Evolutionary conservation across 1,284 basidiomycete genomes (phyloP), one percentile per base, ranked within the genome.

Genomic region (Chalciporus sp.): DNA sequence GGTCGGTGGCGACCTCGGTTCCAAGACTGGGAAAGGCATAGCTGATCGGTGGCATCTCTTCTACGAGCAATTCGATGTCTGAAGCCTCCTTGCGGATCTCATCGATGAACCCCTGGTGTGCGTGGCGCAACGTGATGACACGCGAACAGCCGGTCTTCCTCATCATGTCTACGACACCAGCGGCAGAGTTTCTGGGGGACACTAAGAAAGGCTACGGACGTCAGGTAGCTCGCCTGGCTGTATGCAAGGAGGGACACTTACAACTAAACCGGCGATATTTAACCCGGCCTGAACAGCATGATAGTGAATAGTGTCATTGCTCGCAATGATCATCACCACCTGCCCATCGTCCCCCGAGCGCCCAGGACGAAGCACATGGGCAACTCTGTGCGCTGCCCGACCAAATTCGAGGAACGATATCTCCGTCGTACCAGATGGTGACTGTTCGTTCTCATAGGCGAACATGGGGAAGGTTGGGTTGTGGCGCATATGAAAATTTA

Each of bases 21-120:
- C 67, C 71, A 14, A 72, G 58, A 10, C 62, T 55, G 7, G 72
- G 71, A 53, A 70, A 72, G 1, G 67, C 35, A 11, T 58, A 37
- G 3, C 48, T 28, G 1, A 70, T n/a, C 1, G 57, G 51, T 17
- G 72, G 72, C 4, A 68, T 40, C 44, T 70, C 68, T 16, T 68
- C 58, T n/a, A 61, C 33, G 5, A 54, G 35, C 20, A 56, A 35
- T 17, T 55, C 23, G 16, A 27, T 8, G 23, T 39, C 33, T 16
- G 39, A 11, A 19, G 42, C n/a, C 17, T 31, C 51, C 12, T 23
- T 19, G 8, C 42, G 47, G 28, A 72, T 49, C 2, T 37, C 48
- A 11, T 60, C 55, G 12, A 74, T 53, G 14, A 73, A 50, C 3
- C 33, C 17, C 6, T 54, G 39, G 26, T 69, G 60, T 12, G 58